phyloP scores from a whole-genome alignment of 2,329 filamentous ascomycete genomes.

The Arthrobotrys sphaeroides region DNA sequence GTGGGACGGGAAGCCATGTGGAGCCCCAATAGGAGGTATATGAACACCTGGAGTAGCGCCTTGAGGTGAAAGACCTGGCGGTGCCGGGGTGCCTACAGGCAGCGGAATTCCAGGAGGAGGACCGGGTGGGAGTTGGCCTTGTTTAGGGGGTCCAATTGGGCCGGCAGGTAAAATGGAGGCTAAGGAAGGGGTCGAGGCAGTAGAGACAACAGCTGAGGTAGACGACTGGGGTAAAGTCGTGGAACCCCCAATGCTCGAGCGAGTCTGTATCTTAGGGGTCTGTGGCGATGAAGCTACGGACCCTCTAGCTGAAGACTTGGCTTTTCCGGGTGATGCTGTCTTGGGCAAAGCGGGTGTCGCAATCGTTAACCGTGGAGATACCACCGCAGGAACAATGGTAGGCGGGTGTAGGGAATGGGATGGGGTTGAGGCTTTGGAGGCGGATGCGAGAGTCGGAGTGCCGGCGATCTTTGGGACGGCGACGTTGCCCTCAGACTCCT shows the following conservation, averaged over 20 bases:
- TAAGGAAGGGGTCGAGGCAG: constrained; percentile 39
- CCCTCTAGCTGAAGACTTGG: constrained; percentile 72
- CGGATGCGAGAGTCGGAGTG: constrained; percentile 67
- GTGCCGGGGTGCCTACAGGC: constrained; percentile 71
- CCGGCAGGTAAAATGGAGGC: constrained; percentile 66
- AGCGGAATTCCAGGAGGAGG: constrained; percentile 35
- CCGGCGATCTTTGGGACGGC: constrained; percentile 66
- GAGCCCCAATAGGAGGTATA: constrained; percentile 67
- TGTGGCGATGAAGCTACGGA: constrained; percentile 58
- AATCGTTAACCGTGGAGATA: constrained; percentile 80
- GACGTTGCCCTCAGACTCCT: constrained; percentile 66
- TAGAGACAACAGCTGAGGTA: neutral
- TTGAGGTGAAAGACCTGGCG: constrained; percentile 66
- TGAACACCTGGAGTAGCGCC: constrained; percentile 66
- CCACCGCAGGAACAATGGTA: constrained; percentile 60
- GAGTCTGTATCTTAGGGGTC: constrained; percentile 74
- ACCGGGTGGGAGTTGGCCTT: constrained; percentile 62
- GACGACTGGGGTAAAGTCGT: neutral
- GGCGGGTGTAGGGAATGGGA: constrained; percentile 67
- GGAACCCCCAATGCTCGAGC: constrained; percentile 63
- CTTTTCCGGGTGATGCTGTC: constrained; percentile 76
- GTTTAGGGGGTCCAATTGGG: constrained; percentile 56
- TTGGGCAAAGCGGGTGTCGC: constrained; percentile 85
- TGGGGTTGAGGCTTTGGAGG: constrained; percentile 61
- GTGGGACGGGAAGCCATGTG: constrained; percentile 70